phyloP scores from a whole-genome alignment of 2,329 filamentous ascomycete genomes.

The Albifimbria verrucaria region DNA sequence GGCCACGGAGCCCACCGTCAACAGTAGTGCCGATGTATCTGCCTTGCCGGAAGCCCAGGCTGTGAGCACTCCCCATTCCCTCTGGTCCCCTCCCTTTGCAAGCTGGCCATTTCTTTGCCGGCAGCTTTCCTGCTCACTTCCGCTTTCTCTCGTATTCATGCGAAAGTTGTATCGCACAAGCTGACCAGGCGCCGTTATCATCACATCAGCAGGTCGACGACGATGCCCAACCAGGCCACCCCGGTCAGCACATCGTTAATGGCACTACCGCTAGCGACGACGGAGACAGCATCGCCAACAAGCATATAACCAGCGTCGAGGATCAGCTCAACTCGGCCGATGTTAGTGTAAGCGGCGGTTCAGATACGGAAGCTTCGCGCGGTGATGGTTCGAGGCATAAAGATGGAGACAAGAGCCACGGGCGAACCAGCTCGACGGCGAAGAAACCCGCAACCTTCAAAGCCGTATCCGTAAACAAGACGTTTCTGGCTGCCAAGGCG shows the following conservation, averaged over 20 bases:
- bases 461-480: slow-evolving; percentile 80
- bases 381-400: slow-evolving; percentile 51
- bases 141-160: background rate
- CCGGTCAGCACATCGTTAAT: slow-evolving; percentile 44
- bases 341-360: slow-evolving; percentile 69
- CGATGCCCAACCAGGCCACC: slow-evolving; percentile 45
- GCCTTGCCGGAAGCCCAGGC: slow-evolving; percentile 42
- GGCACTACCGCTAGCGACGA: slow-evolving; percentile 47
- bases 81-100: background rate
- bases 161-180: background rate
- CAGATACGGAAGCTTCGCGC: slow-evolving; percentile 71
- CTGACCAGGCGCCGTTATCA: slow-evolving; percentile 11
- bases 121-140: background rate
- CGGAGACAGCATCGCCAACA: slow-evolving; percentile 41
- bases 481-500: slow-evolving; percentile 72
- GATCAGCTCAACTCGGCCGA: slow-evolving; percentile 60
- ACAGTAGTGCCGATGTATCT: slow-evolving; percentile 52
- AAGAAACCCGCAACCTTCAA: slow-evolving; percentile 82
- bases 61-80: too few species aligned
- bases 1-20: slow-evolving; percentile 58
- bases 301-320: slow-evolving; percentile 56
- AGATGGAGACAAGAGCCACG: slow-evolving; percentile 57
- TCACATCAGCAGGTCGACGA: slow-evolving; percentile 26
- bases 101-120: background rate
- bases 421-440: slow-evolving; percentile 54